These are phyloP conservation scores for Backusella westeae DNA, from an alignment of 192 early-diverging fungal genomes.

Conservation along the genomic window DNA sequence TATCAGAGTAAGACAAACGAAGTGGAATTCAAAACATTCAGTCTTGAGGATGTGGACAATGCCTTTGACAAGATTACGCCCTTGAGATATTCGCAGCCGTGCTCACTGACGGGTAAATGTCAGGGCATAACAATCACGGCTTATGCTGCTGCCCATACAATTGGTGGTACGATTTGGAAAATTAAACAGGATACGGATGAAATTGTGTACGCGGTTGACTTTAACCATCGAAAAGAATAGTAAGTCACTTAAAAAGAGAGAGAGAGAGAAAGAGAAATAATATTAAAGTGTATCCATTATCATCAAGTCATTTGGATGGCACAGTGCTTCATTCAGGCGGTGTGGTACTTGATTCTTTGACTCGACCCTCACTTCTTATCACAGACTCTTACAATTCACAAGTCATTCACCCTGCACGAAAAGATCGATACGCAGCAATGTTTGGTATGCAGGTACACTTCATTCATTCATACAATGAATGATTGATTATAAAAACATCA, in stretches of 20 bases:
- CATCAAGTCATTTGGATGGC: conserved; percentile 70
- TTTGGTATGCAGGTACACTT: conserved; percentile 50
- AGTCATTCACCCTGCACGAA: conserved; percentile 64
- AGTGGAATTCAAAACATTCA: conserved; percentile 76
- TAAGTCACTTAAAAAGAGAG: conserved; percentile 32
- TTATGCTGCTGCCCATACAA: conserved; percentile 87
- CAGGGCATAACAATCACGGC: conserved; percentile 87
- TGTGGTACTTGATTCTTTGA: conserved; percentile 62
- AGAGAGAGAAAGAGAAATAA: no score
- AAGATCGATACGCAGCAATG: conserved; percentile 72
- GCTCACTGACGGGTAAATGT: conserved; percentile 72
- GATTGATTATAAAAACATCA: background rate
- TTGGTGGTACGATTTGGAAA: conserved; percentile 97
- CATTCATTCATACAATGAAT: background rate
- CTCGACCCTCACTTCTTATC: conserved; percentile 86
- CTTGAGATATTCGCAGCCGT: conserved; percentile 88
- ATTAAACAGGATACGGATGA: conserved; percentile 93
- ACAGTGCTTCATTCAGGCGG: conserved; percentile 65
- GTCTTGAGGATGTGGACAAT: conserved; percentile 74
- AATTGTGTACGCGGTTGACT: conserved; percentile 95
- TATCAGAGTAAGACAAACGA: conserved; percentile 65
- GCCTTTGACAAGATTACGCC: conserved; percentile 81
- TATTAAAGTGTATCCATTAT: no score
- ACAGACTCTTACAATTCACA: conserved; percentile 85
- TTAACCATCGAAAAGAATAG: conserved; percentile 90